Percentiles rank a stretch among this genome's conserved stretches.
Conservation (phyloP, 169 alveolate species). For the Plasmodium adleri region DNA sequence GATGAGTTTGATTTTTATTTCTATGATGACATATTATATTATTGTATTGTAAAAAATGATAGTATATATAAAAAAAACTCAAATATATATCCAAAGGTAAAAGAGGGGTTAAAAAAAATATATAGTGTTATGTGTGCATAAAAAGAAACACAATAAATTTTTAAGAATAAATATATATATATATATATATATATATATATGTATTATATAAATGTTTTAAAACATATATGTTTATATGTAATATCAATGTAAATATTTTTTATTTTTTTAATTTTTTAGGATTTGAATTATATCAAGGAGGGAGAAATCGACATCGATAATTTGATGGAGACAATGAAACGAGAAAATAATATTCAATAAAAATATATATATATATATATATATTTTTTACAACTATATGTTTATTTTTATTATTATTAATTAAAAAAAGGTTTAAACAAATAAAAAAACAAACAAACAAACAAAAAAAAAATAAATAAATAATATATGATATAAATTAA, state of each 20-base stretch:
- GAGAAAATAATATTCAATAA: slow-evolving; percentile 31
- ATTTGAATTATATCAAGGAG: slow-evolving; percentile 47
- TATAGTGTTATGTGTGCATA: not conserved
- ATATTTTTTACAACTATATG: too few relatives aligned
- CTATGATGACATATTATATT: slow-evolving; percentile 49
- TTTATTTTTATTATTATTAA: too few relatives aligned
- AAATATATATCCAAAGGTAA: slow-evolving; percentile 62
- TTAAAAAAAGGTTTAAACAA: too few relatives aligned
- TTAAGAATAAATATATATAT: too few relatives aligned
- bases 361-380: not conserved
- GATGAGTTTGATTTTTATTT: slow-evolving; percentile 7
- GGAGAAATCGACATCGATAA: slow-evolving; percentile 73
- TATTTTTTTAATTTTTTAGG: slow-evolving; percentile 12
- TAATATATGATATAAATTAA: not conserved
- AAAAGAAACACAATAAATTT: too few relatives aligned
- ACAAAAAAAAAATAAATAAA: too few relatives aligned
- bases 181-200: too few relatives aligned
- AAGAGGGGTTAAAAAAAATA: not conserved
- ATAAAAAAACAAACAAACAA: too few relatives aligned
- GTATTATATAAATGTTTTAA: too few relatives aligned
- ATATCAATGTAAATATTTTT: not conserved
- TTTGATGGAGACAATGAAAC: slow-evolving; percentile 51
- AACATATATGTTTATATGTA: too few relatives aligned
- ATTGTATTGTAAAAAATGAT: slow-evolving; percentile 52
- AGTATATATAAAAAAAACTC: slow-evolving; percentile 45